These are phyloP conservation scores for Diplotaxis tenuifolia DNA, from an alignment of 345 rosid genomes.

Conservation along the genomic window DNA sequence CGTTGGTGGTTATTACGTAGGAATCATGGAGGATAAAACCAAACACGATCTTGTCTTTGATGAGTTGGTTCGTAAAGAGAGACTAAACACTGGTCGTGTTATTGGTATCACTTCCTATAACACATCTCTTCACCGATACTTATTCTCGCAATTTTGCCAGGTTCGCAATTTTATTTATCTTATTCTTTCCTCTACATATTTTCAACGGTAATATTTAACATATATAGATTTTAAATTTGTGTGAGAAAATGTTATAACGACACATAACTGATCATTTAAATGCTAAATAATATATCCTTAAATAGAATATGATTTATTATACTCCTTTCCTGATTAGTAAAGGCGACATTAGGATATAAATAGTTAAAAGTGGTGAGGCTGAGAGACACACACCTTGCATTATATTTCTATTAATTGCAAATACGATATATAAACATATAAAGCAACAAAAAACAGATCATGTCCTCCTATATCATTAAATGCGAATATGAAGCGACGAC, in stretches of 20 bases:
- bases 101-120: constrained; percentile 49
- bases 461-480: constrained; percentile 18
- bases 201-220: not conserved
- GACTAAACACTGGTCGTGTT: constrained; percentile 28
- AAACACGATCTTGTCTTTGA: constrained; percentile 23
- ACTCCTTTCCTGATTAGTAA: not conserved
- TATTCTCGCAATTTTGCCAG: constrained; percentile 50
- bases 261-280: not conserved
- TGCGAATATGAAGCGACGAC: constrained; percentile 21
- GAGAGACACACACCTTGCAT: constrained; percentile 10
- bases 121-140: constrained; percentile 42
- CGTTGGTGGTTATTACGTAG: too few species aligned
- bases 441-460: not conserved
- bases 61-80: constrained; percentile 34
- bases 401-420: not conserved
- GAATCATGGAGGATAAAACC: constrained; percentile 48
- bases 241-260: not conserved
- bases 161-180: constrained; percentile 31
- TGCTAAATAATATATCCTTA: not conserved
- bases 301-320: not conserved
- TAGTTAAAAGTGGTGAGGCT: not conserved
- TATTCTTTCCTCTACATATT: not conserved
- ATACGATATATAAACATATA: not conserved
- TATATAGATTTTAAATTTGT: not conserved
- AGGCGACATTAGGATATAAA: not conserved